Evolutionary conservation across 2,329 filamentous ascomycete species (phyloP).

Genomic region (Botrytis pseudocinerea): DNA sequence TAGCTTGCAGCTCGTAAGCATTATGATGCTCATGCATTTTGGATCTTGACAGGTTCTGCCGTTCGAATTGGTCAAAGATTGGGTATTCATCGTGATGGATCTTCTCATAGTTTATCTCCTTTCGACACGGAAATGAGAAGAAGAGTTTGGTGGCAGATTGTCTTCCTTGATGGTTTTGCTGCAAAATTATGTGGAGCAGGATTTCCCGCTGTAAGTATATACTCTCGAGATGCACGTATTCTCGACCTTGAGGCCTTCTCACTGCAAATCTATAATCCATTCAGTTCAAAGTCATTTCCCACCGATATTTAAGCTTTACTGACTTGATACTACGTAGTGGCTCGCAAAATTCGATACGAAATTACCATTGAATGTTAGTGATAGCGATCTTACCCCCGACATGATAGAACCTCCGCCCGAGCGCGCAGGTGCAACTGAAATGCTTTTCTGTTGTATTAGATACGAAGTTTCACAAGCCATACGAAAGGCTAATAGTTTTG

Average conservation of each 20-base stretch:
- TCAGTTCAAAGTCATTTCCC: neutral
- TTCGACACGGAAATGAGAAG: constrained; percentile 63
- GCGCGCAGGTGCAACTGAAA: constrained; percentile 49
- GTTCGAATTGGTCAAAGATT: constrained; percentile 51
- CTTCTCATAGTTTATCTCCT: constrained; percentile 42
- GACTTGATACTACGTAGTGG: constrained; percentile 28
- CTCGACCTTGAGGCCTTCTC: neutral
- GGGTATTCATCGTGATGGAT: constrained; percentile 51
- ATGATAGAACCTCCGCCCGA: constrained; percentile 46
- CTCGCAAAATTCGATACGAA: constrained; percentile 49
- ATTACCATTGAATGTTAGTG: constrained; percentile 56
- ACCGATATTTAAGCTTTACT: neutral
- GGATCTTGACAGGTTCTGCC: constrained; percentile 51
- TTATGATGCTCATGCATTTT: constrained; percentile 48
- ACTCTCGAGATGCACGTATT: too few species aligned
- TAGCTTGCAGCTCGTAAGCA: constrained; percentile 42
- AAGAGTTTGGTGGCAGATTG: constrained; percentile 62
- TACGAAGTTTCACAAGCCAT: constrained; percentile 41
- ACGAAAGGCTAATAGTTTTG: constrained; percentile 25
- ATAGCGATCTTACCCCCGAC: constrained; percentile 51
- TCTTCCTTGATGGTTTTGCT: constrained; percentile 59
- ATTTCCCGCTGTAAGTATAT: constrained; percentile 36
- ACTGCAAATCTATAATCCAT: neutral
- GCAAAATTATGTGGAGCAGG: constrained; percentile 56
- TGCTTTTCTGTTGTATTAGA: constrained; percentile 46